phyloP scores from a whole-genome alignment of 108 stramenopile genomes.

The Skeletonema tropicum region DNA sequence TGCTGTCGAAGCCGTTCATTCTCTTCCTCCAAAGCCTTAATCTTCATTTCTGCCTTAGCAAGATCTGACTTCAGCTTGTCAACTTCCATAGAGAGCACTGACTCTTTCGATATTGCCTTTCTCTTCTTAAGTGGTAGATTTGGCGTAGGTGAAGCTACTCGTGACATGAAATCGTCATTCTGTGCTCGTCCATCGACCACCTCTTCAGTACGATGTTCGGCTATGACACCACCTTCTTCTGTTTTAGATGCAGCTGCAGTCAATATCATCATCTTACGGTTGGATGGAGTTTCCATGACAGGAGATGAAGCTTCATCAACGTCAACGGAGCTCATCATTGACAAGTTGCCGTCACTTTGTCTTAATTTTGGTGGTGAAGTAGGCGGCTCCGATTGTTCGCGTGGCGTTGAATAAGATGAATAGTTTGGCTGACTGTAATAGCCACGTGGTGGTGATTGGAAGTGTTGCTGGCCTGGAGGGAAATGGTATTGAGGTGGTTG shows the following conservation, averaged over 20 bases:
- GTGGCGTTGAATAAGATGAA: background rate
- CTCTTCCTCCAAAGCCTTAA: background rate
- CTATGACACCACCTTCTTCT: background rate
- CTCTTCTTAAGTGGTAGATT: background rate
- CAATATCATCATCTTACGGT: background rate
- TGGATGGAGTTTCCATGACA: background rate
- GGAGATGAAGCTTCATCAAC: background rate
- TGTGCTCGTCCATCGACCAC: slow-evolving; percentile 1
- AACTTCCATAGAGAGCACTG: background rate
- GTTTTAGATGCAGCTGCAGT: background rate
- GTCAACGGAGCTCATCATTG: background rate
- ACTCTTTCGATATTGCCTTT: background rate
- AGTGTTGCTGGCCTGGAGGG: background rate
- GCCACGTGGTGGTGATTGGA: background rate
- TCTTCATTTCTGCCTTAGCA: background rate
- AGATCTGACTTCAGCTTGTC: background rate
- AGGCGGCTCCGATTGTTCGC: background rate
- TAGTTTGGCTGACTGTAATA: background rate
- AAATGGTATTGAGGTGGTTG: background rate
- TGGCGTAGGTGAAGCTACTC: background rate
- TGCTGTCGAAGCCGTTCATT: background rate
- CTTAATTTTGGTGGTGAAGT: background rate
- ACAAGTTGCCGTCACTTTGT: background rate
- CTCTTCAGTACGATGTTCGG: background rate
- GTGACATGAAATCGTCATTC: background rate